Evolutionary conservation across 768 basidiomycete species (phyloP).

Genomic region (Termitomyces sp.): DNA sequence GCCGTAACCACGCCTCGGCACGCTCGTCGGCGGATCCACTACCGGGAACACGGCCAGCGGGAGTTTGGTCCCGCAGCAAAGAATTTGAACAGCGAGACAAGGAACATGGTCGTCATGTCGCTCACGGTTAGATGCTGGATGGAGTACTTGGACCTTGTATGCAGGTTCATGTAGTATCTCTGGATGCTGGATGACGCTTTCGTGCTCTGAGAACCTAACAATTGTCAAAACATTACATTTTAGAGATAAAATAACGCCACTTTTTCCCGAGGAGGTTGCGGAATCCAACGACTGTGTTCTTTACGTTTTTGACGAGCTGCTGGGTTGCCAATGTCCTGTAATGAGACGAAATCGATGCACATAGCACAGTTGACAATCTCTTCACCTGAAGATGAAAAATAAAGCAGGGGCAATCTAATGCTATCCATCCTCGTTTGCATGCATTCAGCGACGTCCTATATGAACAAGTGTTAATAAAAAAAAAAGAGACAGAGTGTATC

Average conservation of each 20-base stretch:
- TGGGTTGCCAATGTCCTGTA: conserved; percentile 92
- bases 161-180: conserved; percentile 66
- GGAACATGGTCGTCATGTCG: conserved; percentile 82
- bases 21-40: no score
- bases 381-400: conserved; percentile 84
- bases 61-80: no score
- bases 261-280: conserved; percentile 90
- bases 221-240: no score
- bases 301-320: conserved; percentile 94
- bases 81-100: conserved; percentile 39
- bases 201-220: conserved; percentile 54
- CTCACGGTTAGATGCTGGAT: conserved; percentile 75
- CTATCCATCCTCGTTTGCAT: conserved; percentile 99
- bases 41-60: no score
- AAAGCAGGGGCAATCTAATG: conserved; percentile 97
- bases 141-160: conserved; percentile 79
- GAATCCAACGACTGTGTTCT: conserved; percentile 95
- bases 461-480: background rate
- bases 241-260: conserved; percentile 35
- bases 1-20: no score
- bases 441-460: conserved; percentile 84
- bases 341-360: conserved; percentile 1
- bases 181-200: conserved; percentile 71
- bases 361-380: conserved; percentile 61
- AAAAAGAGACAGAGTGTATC: background rate